Conservation (phyloP, 176 grass and related monocot species). For the Aechmea fasciata region DNA sequence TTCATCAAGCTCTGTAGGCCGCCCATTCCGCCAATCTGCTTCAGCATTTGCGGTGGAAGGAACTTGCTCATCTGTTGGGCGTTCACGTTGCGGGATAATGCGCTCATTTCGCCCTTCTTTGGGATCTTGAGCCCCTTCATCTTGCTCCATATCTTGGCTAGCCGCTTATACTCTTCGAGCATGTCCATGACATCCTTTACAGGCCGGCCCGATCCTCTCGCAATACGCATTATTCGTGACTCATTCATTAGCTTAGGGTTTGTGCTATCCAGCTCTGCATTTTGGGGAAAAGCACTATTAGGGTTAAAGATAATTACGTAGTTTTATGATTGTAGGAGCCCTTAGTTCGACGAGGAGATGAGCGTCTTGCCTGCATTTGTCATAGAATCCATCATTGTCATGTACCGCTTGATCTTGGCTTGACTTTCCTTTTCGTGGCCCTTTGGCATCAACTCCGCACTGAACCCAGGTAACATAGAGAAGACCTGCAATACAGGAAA, state of each 20-base stretch:
- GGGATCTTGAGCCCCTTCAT: constrained; percentile 82
- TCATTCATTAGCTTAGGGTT: constrained; percentile 83
- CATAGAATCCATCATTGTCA: constrained; percentile 99
- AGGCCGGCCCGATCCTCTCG: constrained; percentile 54
- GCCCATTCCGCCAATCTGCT: constrained; percentile 82
- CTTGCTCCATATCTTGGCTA: constrained; percentile 88
- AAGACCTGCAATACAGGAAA: constrained; percentile 50
- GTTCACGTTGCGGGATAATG: constrained; percentile 60
- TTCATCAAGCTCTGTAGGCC: constrained; percentile 78
- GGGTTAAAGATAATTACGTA: too few species aligned
- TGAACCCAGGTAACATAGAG: constrained; percentile 94
- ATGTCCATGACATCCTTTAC: constrained; percentile 79
- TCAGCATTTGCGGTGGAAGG: constrained; percentile 75
- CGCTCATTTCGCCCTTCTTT: constrained; percentile 84
- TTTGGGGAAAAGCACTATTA: background rate
- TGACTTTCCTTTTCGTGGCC: constrained; percentile 91
- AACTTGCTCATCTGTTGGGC: constrained; percentile 73
- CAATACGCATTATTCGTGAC: constrained; percentile 55
- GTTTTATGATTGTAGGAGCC: background rate
- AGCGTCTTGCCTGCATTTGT: constrained; percentile 54
- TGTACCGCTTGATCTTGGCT: constrained; percentile 94
- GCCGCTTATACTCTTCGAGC: constrained; percentile 85
- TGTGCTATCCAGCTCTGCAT: constrained; percentile 75
- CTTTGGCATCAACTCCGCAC: constrained; percentile 83
- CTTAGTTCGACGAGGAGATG: background rate